A percentile compares a stretch with the other conserved stretches of the same genome.
Evolutionary conservation across 192 early-diverging fungal species (phyloP).

Genomic region (Funneliformis mosseae): DNA sequence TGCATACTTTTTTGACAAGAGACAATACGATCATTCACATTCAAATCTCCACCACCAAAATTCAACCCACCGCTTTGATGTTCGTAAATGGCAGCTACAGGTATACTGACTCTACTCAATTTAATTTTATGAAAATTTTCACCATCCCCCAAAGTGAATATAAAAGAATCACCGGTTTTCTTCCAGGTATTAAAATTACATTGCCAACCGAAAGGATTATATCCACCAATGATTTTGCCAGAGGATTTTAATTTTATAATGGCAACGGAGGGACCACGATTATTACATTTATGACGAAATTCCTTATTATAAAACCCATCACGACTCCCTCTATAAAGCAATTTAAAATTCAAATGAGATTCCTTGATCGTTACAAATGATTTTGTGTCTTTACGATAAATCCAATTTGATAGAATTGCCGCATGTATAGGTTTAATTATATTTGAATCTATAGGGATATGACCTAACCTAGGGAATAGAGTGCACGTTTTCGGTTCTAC

Average conservation of each 20-base stretch:
- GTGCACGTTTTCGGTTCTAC: not conserved
- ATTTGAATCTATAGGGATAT: not conserved
- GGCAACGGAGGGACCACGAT: not conserved
- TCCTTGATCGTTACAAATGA: not conserved
- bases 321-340: constrained; percentile 6
- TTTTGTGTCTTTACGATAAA: not conserved
- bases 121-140: not conserved
- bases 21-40: not conserved
- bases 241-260: not conserved
- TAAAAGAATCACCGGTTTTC: not conserved
- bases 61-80: not conserved
- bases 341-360: not conserved
- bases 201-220: not conserved
- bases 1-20: not conserved
- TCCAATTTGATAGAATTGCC: not conserved
- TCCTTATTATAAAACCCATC: not conserved
- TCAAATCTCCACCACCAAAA: constrained; percentile 14
- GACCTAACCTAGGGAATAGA: not conserved
- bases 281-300: not conserved
- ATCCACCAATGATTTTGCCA: constrained; percentile 6
- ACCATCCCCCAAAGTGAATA: not conserved
- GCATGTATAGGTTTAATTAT: not conserved
- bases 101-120: not conserved
- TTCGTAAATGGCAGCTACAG: not conserved
- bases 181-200: not conserved